Conservation (phyloP, 2,329 filamentous ascomycete species). For the Fusarium praegraminearum region DNA sequence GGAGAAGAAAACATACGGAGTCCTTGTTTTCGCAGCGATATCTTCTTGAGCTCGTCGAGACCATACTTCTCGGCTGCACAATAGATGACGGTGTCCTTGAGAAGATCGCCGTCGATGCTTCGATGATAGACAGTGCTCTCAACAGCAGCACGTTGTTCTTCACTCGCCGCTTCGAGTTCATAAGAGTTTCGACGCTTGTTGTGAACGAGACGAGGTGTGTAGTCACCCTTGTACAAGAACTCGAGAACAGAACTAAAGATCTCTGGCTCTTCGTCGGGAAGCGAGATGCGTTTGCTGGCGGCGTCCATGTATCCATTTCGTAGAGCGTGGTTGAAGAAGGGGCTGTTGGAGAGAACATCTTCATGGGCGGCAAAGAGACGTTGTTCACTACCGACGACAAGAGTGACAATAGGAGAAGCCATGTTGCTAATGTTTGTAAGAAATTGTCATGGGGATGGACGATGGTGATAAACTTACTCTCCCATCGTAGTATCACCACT, state of each 20-base stretch:
- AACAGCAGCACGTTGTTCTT: conserved; percentile 58
- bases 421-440: conserved; percentile 55
- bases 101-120: conserved; percentile 72
- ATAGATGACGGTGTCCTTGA: conserved; percentile 93
- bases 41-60: conserved; percentile 84
- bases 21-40: conserved; percentile 89
- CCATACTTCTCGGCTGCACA: conserved; percentile 88
- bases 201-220: conserved; percentile 84
- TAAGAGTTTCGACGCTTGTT: conserved; percentile 85
- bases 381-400: conserved; percentile 83
- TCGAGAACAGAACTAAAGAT: conserved; percentile 92
- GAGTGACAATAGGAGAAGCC: conserved; percentile 79
- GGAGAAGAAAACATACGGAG: conserved; percentile 68
- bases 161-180: conserved; percentile 76
- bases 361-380: conserved; percentile 93
- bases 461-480: conserved; percentile 56
- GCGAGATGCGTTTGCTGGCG: conserved; percentile 74
- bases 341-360: conserved; percentile 81
- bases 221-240: conserved; percentile 94
- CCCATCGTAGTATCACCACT: conserved; percentile 57
- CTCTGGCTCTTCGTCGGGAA: conserved; percentile 88
- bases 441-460: background rate
- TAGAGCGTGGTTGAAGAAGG: conserved; percentile 73
- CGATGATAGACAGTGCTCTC: conserved; percentile 78
- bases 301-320: conserved; percentile 53